Evolutionary conservation across 2,329 filamentous ascomycete genomes (phyloP).

Genomic region (Hortaea sp.): DNA sequence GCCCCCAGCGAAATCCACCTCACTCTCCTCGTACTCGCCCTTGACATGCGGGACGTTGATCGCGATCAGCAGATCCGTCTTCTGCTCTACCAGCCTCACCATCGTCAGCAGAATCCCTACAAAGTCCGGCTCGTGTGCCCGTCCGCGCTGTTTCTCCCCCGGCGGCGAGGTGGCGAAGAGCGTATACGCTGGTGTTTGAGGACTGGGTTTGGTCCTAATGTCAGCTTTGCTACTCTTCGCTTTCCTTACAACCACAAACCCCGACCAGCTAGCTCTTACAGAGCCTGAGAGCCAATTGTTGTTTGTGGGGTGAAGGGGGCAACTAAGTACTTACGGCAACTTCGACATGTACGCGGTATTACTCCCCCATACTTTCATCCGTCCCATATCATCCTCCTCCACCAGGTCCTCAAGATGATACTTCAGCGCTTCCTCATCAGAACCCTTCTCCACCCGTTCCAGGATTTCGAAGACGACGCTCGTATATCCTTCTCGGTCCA

Average conservation of each 20-base stretch:
- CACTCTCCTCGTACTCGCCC: conserved; percentile 62
- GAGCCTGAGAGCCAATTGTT: too few species aligned
- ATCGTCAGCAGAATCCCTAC: conserved; percentile 70
- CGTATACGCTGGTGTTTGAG: conserved; percentile 51
- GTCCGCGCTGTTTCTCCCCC: conserved; percentile 25
- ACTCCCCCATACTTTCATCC: conserved; percentile 27
- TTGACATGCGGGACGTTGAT: conserved; percentile 80
- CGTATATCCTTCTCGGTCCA: conserved; percentile 73
- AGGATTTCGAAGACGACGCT: conserved; percentile 86
- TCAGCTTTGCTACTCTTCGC: not conserved
- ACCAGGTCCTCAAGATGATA: conserved; percentile 42
- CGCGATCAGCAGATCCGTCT: conserved; percentile 73
- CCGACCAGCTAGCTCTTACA: too few species aligned
- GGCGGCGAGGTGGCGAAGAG: conserved; percentile 52
- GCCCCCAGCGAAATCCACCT: conserved; percentile 57
- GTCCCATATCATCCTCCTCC: conserved; percentile 17
- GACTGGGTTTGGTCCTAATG: too few species aligned
- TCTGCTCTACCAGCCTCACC: conserved; percentile 62
- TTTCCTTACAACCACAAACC: not conserved
- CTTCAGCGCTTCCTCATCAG: conserved; percentile 53
- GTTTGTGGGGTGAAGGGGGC: too few species aligned
- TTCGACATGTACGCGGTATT: conserved; percentile 22
- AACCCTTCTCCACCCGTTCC: conserved; percentile 63
- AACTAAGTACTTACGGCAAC: conserved; percentile 25
- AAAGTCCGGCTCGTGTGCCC: conserved; percentile 35